phyloP scores from a whole-genome alignment of 495 filamentous ascomycete species.

The Copromyces sp. region DNA sequence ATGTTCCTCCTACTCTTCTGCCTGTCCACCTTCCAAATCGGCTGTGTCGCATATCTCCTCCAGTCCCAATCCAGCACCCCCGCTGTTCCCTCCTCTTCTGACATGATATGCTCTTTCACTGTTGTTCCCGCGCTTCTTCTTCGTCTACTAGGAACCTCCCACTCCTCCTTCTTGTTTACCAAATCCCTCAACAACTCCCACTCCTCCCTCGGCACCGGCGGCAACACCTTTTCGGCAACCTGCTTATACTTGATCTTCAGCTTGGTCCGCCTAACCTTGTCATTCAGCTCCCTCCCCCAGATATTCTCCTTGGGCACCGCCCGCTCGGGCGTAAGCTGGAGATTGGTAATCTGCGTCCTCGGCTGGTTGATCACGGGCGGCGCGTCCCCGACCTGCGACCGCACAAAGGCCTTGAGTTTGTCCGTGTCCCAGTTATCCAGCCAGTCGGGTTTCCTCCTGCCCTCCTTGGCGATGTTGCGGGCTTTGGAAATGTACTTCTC shows the following conservation, averaged over 20 bases:
- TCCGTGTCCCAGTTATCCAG: constrained; percentile 33
- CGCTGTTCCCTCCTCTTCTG: constrained; percentile 21
- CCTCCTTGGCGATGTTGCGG: not conserved
- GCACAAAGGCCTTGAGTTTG: constrained; percentile 23
- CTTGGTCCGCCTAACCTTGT: constrained; percentile 46
- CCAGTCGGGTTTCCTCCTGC: constrained; percentile 23
- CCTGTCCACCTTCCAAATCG: constrained; percentile 11
- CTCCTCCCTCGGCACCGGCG: constrained; percentile 60
- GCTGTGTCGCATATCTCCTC: constrained; percentile 13
- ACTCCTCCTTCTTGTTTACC: constrained; percentile 38
- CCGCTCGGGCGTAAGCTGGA: constrained; percentile 31
- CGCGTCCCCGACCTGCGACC: constrained; percentile 6
- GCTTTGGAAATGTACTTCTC: constrained; percentile 8
- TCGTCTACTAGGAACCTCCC: constrained; percentile 18
- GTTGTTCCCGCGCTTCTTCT: constrained; percentile 29
- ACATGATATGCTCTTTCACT: constrained; percentile 33
- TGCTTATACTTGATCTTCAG: constrained; percentile 48
- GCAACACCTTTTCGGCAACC: constrained; percentile 48
- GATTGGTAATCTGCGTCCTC: constrained; percentile 26
- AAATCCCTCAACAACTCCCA: constrained; percentile 53
- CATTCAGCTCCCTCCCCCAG: constrained; percentile 51
- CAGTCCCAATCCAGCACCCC: constrained; percentile 13
- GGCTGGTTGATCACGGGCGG: constrained; percentile 13
- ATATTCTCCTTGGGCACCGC: constrained; percentile 48
- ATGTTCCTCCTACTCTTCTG: constrained; percentile 14